A percentile compares a stretch with the other conserved stretches of the same genome.
Conservation (phyloP, 768 basidiomycete genomes). For the Panus rudis region DNA sequence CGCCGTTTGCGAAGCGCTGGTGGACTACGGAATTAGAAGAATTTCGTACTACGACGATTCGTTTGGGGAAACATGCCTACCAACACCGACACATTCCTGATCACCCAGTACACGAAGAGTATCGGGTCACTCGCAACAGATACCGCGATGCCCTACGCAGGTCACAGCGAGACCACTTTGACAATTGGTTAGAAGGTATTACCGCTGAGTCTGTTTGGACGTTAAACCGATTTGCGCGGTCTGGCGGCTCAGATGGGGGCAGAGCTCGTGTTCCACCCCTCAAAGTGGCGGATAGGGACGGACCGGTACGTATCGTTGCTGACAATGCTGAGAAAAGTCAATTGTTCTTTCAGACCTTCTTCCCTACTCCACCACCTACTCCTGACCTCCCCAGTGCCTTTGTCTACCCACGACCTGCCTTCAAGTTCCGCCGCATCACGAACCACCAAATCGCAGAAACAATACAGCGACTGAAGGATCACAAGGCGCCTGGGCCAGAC, state of each 20-base stretch:
- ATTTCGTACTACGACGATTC: neutral
- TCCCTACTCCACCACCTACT: conserved; percentile 10
- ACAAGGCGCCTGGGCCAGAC: conserved; percentile 20
- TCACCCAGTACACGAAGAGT: neutral
- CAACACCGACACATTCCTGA: neutral
- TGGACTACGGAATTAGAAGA: neutral
- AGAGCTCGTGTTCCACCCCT: neutral
- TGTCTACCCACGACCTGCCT: conserved; percentile 6
- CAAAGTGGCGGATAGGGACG: neutral
- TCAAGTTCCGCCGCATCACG: neutral
- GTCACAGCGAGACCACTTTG: neutral
- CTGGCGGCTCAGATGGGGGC: neutral
- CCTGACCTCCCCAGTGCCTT: neutral
- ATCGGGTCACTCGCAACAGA: neutral
- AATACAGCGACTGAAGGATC: conserved; percentile 8
- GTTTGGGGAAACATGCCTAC: neutral
- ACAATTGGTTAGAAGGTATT: neutral
- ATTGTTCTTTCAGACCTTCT: conserved; percentile 17
- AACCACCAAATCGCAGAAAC: conserved; percentile 9
- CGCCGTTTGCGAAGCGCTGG: neutral
- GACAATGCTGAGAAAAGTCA: conserved; percentile 18
- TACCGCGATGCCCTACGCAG: neutral
- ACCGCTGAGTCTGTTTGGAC: neutral
- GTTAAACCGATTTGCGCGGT: neutral
- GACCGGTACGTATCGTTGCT: neutral